A percentile compares a stretch with the other conserved stretches of the same genome.
Conservation (phyloP, 768 basidiomycete genomes). For the Kwoniella europaea region DNA sequence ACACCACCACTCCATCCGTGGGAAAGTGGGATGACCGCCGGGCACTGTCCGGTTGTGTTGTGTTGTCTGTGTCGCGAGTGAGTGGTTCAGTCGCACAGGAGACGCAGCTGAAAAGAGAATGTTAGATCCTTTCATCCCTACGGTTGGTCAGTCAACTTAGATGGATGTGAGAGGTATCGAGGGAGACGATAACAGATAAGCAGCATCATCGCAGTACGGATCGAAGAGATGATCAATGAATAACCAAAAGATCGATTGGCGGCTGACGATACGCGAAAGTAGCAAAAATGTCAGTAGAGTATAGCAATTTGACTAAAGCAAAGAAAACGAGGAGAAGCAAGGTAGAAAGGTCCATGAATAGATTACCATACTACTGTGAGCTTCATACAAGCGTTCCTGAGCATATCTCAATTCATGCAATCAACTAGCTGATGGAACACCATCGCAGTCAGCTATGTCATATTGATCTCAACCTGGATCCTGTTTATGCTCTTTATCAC, state of each 20-base stretch:
- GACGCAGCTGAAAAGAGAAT: neutral
- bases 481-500: constrained; percentile 41
- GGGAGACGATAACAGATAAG: too few species aligned
- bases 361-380: constrained; percentile 24
- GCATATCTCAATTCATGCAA: too few species aligned
- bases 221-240: neutral
- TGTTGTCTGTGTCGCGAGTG: too few species aligned
- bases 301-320: constrained; percentile 5
- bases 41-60: neutral
- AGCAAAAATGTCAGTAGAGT: constrained; percentile 12
- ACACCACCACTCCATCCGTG: neutral
- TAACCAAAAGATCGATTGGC: neutral
- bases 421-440: too few species aligned
- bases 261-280: neutral
- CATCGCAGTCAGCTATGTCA: constrained; percentile 31
- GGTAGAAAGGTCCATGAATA: constrained; percentile 12
- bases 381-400: neutral
- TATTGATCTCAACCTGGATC: constrained; percentile 39
- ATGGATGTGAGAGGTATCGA: too few species aligned
- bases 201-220: neutral
- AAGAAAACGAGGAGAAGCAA: constrained; percentile 6
- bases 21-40: constrained; percentile 6
- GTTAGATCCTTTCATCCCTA: neutral
- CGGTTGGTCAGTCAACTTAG: too few species aligned
- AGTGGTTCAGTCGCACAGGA: neutral